These are phyloP conservation scores for Millerozyma acaciae DNA, from an alignment of 805 yeast species.

Conservation along the genomic window DNA sequence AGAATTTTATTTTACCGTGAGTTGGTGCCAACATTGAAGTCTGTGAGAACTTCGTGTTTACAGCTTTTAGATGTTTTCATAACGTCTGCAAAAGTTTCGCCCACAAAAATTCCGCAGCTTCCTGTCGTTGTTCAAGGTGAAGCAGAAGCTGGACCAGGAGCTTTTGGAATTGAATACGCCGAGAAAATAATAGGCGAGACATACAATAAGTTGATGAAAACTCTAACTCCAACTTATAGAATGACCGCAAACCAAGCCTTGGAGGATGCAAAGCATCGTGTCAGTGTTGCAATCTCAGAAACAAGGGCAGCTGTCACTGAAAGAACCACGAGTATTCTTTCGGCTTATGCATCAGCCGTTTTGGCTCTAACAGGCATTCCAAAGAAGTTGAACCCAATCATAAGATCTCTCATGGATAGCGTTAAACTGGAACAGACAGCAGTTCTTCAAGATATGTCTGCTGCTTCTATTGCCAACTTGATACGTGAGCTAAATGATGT, in stretches of 20 bases:
- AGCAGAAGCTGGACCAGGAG: conserved; percentile 88
- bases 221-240: conserved; percentile 64
- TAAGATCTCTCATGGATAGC: conserved; percentile 89
- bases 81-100: conserved; percentile 69
- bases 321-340: conserved; percentile 58
- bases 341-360: conserved; percentile 75
- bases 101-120: conserved; percentile 69
- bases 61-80: conserved; percentile 76
- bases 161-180: conserved; percentile 78
- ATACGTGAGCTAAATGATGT: conserved; percentile 53
- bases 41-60: conserved; percentile 83
- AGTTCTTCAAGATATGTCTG: conserved; percentile 67
- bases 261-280: conserved; percentile 73
- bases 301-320: conserved; percentile 51
- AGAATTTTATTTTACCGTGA: conserved; percentile 66
- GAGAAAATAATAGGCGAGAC: conserved; percentile 61
- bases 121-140: conserved; percentile 95
- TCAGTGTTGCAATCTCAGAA: conserved; percentile 61
- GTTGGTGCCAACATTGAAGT: conserved; percentile 77
- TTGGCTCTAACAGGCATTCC: conserved; percentile 70
- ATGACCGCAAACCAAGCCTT: conserved; percentile 67
- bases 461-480: conserved; percentile 62
- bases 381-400: conserved; percentile 80
- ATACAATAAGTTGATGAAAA: conserved; percentile 59
- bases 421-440: conserved; percentile 69